A percentile compares a stretch with the other conserved stretches of the same genome.
Evolutionary conservation across 1,284 basidiomycete species (phyloP).

Genomic region (Malassezia pachydermatis): DNA sequence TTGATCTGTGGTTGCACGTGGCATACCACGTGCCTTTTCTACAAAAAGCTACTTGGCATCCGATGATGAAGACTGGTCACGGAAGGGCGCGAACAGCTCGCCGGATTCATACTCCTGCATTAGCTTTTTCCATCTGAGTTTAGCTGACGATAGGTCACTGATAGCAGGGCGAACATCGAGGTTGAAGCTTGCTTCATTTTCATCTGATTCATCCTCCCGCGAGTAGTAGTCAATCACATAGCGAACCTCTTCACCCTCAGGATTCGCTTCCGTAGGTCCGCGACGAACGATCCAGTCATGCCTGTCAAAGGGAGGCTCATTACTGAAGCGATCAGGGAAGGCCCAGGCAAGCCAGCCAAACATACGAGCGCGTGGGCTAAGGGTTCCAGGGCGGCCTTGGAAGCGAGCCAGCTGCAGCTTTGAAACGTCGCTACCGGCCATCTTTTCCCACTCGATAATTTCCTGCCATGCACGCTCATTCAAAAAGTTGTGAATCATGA

Average conservation of each 20-base stretch:
- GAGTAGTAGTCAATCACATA: constrained; percentile 48
- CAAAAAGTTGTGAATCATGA: constrained; percentile 93
- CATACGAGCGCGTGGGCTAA: constrained; percentile 69
- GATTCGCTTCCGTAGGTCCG: constrained; percentile 22
- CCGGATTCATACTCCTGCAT: constrained; percentile 35
- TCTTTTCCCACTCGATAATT: constrained; percentile 80
- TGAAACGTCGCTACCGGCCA: constrained; percentile 27
- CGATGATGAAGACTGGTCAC: not conserved
- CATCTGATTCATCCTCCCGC: constrained; percentile 25
- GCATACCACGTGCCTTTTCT: too few relatives aligned
- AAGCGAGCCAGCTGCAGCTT: constrained; percentile 65
- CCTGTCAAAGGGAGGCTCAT: constrained; percentile 89
- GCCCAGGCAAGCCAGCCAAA: constrained; percentile 75
- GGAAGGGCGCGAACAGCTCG: constrained; percentile 17
- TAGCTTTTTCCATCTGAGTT: constrained; percentile 25
- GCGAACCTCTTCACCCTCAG: constrained; percentile 31
- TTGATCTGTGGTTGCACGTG: too few relatives aligned
- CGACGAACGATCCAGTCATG: constrained; percentile 93
- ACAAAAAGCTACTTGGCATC: too few relatives aligned
- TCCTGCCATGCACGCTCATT: constrained; percentile 95
- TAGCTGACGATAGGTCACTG: constrained; percentile 27
- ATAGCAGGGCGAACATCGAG: constrained; percentile 41
- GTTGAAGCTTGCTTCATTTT: constrained; percentile 39
- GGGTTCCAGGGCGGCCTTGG: constrained; percentile 77
- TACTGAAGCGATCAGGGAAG: constrained; percentile 76